phyloP scores from a whole-genome alignment of 768 basidiomycete genomes.

The Tremella mesenterica region DNA sequence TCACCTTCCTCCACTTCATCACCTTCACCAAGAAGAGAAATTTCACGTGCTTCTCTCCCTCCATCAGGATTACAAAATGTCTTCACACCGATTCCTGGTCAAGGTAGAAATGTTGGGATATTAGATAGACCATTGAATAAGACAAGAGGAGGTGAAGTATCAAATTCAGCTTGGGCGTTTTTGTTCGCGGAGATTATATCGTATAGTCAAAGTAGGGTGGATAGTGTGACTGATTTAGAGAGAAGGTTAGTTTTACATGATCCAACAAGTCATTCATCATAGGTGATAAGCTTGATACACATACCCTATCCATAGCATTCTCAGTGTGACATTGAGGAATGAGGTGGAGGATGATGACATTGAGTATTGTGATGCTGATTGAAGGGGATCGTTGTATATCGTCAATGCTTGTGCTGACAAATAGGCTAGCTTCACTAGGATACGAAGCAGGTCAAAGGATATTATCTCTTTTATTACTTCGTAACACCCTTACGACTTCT shows the following conservation, averaged over 20 bases:
- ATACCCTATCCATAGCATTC: no score
- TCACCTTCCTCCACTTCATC: constrained; percentile 19
- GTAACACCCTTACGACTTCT: constrained; percentile 36
- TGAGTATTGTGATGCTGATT: no score
- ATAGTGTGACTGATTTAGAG: constrained; percentile 90
- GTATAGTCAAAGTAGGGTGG: constrained; percentile 91
- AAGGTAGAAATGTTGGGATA: constrained; percentile 46
- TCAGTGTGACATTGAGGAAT: neutral
- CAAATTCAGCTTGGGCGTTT: constrained; percentile 73
- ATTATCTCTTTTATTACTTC: constrained; percentile 47
- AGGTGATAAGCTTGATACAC: no score
- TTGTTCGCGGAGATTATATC: constrained; percentile 88
- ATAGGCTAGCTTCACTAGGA: constrained; percentile 80
- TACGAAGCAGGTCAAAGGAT: constrained; percentile 84
- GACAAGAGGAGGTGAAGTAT: constrained; percentile 73
- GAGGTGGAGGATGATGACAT: neutral
- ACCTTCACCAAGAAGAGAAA: constrained; percentile 9
- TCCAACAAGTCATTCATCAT: no score
- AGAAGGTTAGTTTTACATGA: constrained; percentile 65
- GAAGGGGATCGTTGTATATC: no score
- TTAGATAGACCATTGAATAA: constrained; percentile 87
- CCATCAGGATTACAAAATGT: constrained; percentile 16
- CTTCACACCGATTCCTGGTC: constrained; percentile 14
- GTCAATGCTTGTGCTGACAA: no score
- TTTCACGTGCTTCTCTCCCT: neutral